phyloP scores from a whole-genome alignment of 1,284 basidiomycete species.

The Fereydounia khargensis region DNA sequence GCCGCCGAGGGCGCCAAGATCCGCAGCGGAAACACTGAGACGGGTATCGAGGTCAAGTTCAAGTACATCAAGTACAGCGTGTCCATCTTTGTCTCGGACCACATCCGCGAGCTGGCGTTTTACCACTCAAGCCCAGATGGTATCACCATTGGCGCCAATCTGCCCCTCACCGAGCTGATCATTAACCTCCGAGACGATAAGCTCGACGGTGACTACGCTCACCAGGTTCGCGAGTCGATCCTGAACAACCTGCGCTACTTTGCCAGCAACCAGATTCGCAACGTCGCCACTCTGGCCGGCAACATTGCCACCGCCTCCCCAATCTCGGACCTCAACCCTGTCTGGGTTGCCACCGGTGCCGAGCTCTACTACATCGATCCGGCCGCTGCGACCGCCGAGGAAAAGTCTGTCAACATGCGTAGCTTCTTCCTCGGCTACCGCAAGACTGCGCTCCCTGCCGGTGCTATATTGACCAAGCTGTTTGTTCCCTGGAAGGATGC shows the following conservation, averaged over 20 bases:
- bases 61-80: slow-evolving; percentile 44
- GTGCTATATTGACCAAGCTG: slow-evolving; percentile 51
- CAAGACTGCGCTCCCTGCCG: slow-evolving; percentile 52
- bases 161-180: slow-evolving; percentile 40
- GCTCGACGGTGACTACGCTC: slow-evolving; percentile 8
- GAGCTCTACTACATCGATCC: slow-evolving; percentile 34
- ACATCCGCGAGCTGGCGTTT: slow-evolving; percentile 32
- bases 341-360: slow-evolving; percentile 56
- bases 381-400: slow-evolving; percentile 18
- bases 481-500: slow-evolving; percentile 28
- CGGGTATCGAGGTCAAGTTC: slow-evolving; percentile 50
- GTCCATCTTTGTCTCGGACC: slow-evolving; percentile 52
- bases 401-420: slow-evolving; percentile 31
- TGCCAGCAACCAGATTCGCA: slow-evolving; percentile 57
- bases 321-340: slow-evolving; percentile 58
- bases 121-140: slow-evolving; percentile 23
- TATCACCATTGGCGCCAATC: slow-evolving; percentile 51
- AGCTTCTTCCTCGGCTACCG: slow-evolving; percentile 57
- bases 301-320: slow-evolving; percentile 58
- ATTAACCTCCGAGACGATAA: slow-evolving; percentile 27
- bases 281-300: slow-evolving; percentile 56
- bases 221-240: slow-evolving; percentile 37
- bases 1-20: slow-evolving; percentile 35
- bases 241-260: slow-evolving; percentile 52
- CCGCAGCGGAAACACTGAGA: slow-evolving; percentile 47